A percentile compares a stretch with the other conserved stretches of the same genome.
These are phyloP conservation scores for Aspergillus novofumigatus DNA, from an alignment of 2,329 filamentous ascomycete species.

Conservation along the genomic window DNA sequence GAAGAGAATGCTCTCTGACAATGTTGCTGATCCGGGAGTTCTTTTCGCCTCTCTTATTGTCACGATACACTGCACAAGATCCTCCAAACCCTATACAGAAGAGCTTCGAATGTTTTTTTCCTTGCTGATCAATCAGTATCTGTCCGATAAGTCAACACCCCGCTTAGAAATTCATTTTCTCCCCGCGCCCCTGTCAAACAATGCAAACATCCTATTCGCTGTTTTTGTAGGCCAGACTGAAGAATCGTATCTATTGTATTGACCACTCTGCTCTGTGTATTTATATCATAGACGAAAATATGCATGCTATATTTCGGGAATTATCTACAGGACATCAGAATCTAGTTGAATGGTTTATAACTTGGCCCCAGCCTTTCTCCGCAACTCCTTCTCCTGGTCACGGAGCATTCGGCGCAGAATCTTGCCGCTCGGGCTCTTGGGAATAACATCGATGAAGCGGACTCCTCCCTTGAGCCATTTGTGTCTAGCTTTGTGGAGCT, in stretches of 20 bases:
- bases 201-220: slow-evolving; percentile 15
- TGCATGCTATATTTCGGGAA: background rate
- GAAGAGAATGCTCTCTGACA: background rate
- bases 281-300: background rate
- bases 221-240: background rate
- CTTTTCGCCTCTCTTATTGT: slow-evolving; percentile 1
- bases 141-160: slow-evolving; percentile 10
- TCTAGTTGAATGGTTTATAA: slow-evolving; percentile 43
- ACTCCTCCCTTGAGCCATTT: slow-evolving; percentile 61
- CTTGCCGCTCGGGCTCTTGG: slow-evolving; percentile 61
- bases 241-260: no score
- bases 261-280: background rate
- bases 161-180: slow-evolving; percentile 28
- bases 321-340: background rate
- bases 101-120: slow-evolving; percentile 2
- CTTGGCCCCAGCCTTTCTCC: slow-evolving; percentile 62
- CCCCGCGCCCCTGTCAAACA: slow-evolving; percentile 22
- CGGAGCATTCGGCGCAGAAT: slow-evolving; percentile 61
- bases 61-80: background rate
- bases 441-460: slow-evolving; percentile 54
- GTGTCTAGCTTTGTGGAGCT: slow-evolving; percentile 58
- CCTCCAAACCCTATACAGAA: background rate
- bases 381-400: slow-evolving; percentile 68
- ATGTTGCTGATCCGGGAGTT: slow-evolving; percentile 2
- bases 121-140: slow-evolving; percentile 9